Base-by-base conservation (phyloP, 805 yeast species). In the Candida palmyrensis region DNA sequence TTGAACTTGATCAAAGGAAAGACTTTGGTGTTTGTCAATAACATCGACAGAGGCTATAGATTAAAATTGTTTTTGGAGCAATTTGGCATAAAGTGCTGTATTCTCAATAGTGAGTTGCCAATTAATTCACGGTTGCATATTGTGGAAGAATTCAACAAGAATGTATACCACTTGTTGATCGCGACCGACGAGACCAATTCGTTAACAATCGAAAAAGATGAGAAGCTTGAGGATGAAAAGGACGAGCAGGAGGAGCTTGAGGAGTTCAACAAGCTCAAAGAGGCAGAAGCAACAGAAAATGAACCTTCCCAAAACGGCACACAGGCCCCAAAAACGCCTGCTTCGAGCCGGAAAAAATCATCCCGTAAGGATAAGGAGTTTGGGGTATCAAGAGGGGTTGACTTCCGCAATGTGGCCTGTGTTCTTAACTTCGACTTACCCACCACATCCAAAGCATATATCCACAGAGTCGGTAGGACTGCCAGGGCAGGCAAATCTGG, bases 401-500 rank as follows among this genome's bases (percentile, higher is more conserved):
- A 92, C 61, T 92, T 92, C 69, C 80, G 75, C 48, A 90, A 92
- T 49, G 97, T 92, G 39, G 92, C 97, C 6, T 92, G 97, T 64
- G 98, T 92, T 6, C 66, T 92, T 43, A 92, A 92, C 60, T 92
- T 92, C 56, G 98, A 92, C 55, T 66, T 92, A 47, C 98, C 98
- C 25, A 74, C 85, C 3, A 79, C 94, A 7, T 80, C 97, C 4
- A 83, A 82, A 53, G 77, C 95, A 3, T 92, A 92, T 53, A 80
- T 87, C 19, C 98, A 92, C 59, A 75, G 98, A 54, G 76, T 92
- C 23, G 98, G 98, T 32, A 79, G 98, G 66, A 92, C 98, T 4
- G 98, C 98, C 4, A 79, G 98, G 62, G 97, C 96, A 6, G 96
- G 96, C 34, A 88, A 86, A 53, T 72, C 92, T 2, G 98, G 98